These are phyloP conservation scores for Perkinsus chesapeaki DNA, from an alignment of 169 alveolate species.

Conservation along the genomic window DNA sequence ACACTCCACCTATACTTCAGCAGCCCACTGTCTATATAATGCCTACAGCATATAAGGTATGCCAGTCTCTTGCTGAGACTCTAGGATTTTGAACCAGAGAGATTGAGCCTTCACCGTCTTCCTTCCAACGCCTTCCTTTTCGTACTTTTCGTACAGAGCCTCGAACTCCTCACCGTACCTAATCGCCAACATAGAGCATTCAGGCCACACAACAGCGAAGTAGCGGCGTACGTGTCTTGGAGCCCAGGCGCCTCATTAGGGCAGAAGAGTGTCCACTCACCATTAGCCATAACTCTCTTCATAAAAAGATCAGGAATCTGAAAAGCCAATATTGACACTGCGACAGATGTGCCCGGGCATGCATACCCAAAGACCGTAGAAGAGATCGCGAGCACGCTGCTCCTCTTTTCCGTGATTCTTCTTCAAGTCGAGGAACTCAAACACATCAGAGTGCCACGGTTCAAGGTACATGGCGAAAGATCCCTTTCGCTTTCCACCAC, in stretches of 20 bases:
- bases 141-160: constrained; percentile 75
- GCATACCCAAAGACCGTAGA: constrained; percentile 91
- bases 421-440: constrained; percentile 85
- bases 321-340: too few relatives aligned
- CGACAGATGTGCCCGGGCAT: too few relatives aligned
- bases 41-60: constrained; percentile 97
- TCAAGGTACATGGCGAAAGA: constrained; percentile 95
- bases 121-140: constrained; percentile 75
- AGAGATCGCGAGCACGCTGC: constrained; percentile 92
- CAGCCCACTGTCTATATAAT: too few relatives aligned
- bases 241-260: constrained; percentile 97
- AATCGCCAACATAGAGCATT: neutral
- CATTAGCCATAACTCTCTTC: constrained; percentile 91
- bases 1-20: neutral
- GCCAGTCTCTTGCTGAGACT: constrained; percentile 97
- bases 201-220: neutral
- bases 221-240: constrained; percentile 52
- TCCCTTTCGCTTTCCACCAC: constrained; percentile 94
- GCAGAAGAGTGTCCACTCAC: constrained; percentile 94
- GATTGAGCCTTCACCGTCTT: constrained; percentile 89
- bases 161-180: constrained; percentile 87
- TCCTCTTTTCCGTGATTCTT: constrained; percentile 97
- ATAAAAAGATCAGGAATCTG: constrained; percentile 93
- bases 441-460: constrained; percentile 99
- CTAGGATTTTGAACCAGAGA: constrained; percentile 91